Conservation (phyloP, 1,284 basidiomycete genomes). For the Fistulinella cinereoalba region DNA sequence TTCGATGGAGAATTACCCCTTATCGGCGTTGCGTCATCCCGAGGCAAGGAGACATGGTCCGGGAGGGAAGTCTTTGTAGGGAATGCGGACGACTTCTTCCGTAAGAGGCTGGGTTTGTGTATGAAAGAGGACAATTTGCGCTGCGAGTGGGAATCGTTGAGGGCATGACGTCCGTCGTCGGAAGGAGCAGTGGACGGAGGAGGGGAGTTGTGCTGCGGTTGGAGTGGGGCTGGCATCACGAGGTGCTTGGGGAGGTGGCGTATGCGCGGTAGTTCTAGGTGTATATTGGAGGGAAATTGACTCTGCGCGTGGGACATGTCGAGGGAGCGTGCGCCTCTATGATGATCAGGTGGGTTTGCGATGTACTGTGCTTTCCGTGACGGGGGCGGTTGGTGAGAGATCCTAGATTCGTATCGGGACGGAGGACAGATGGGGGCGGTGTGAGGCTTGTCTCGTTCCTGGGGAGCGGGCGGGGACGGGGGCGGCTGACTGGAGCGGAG, state of each 20-base stretch:
- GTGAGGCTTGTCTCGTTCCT: slow-evolving; percentile 8
- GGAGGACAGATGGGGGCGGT: slow-evolving; percentile 18
- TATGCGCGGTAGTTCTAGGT: slow-evolving; percentile 29
- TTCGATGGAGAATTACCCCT: slow-evolving; percentile 10
- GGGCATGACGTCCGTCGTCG: slow-evolving; percentile 5
- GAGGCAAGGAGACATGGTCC: slow-evolving; percentile 16
- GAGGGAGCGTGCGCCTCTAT: slow-evolving; percentile 11
- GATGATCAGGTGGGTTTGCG: slow-evolving; percentile 1
- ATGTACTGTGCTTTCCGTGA: slow-evolving; percentile 6
- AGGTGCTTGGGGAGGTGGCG: slow-evolving; percentile 57
- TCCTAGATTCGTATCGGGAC: slow-evolving; percentile 18
- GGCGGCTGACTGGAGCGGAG: slow-evolving; percentile 4
- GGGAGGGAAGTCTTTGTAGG: slow-evolving; percentile 27
- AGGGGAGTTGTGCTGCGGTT: slow-evolving; percentile 18
- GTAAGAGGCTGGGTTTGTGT: slow-evolving; percentile 19
- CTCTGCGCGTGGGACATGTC: slow-evolving; percentile 6
- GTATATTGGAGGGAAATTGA: slow-evolving; percentile 10
- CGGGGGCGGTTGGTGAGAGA: neutral
- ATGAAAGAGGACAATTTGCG: slow-evolving; percentile 8
- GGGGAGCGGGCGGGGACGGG: slow-evolving; percentile 11
- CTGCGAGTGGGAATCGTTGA: slow-evolving; percentile 3
- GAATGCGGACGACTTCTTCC: slow-evolving; percentile 26
- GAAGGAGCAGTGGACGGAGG: neutral
- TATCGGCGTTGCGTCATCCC: slow-evolving; percentile 10
- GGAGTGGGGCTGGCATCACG: slow-evolving; percentile 64